Percentiles rank a stretch among this genome's conserved stretches.
Conservation (phyloP, 306 rosid species). For the Gynostemma pentaphyllum region DNA sequence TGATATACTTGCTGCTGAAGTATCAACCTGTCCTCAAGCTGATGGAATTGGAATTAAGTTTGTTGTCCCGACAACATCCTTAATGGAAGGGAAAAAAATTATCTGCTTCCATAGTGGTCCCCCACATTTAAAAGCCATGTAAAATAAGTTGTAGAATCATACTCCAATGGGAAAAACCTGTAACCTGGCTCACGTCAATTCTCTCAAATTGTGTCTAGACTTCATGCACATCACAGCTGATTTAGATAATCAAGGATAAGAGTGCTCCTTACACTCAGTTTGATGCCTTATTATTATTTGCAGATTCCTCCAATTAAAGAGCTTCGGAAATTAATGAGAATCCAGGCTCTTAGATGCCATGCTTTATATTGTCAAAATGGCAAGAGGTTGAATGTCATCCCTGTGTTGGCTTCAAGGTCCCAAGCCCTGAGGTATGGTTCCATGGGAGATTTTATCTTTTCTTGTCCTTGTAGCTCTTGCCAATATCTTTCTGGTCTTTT, state of each 20-base stretch:
- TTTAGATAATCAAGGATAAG: neutral
- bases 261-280: neutral
- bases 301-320: constrained; percentile 41
- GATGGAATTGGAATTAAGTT: neutral
- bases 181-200: neutral
- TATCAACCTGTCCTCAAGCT: neutral
- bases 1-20: neutral
- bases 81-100: neutral
- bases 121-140: neutral
- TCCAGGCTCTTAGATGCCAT: constrained; percentile 43
- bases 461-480: neutral
- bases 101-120: neutral
- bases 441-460: neutral
- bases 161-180: neutral
- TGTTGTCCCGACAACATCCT: neutral
- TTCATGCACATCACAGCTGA: neutral
- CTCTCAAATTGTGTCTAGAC: neutral
- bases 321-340: constrained; percentile 33
- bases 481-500: neutral
- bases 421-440: constrained; percentile 40
- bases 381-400: constrained; percentile 30
- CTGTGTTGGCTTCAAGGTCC: constrained; percentile 41
- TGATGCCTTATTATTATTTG: neutral
- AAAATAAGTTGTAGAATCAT: neutral
- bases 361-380: constrained; percentile 34